Conservation (phyloP, 768 basidiomycete species). For the Boletales sp. region DNA sequence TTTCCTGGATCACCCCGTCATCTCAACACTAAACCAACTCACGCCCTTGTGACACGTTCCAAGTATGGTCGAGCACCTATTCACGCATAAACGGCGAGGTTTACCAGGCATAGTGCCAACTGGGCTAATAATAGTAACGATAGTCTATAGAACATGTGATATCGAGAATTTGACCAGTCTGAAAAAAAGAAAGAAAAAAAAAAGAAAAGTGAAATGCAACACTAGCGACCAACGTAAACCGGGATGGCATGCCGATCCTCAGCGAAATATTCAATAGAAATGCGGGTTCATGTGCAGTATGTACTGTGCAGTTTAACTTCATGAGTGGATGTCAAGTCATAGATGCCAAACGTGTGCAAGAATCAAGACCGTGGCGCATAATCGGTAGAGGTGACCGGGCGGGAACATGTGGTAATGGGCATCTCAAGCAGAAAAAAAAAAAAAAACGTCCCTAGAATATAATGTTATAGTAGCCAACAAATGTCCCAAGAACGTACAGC, state of each 20-base stretch:
- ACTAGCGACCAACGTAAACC: background rate
- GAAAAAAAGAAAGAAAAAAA: background rate
- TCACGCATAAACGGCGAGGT: slow-evolving; percentile 14
- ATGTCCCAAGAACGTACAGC: slow-evolving; percentile 35
- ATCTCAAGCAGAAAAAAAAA: slow-evolving; percentile 27
- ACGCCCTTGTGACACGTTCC: background rate
- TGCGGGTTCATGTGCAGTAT: slow-evolving; percentile 27
- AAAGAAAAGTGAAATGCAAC: slow-evolving; percentile 3
- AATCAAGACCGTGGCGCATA: background rate
- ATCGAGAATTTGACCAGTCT: slow-evolving; percentile 12
- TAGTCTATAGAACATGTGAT: background rate
- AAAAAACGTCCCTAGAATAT: slow-evolving; percentile 30
- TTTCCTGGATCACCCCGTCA: slow-evolving; percentile 13
- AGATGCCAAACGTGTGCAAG: slow-evolving; percentile 18
- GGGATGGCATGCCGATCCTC: slow-evolving; percentile 5
- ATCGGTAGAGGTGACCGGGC: slow-evolving; percentile 11
- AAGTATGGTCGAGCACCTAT: background rate
- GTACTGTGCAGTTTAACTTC: slow-evolving; percentile 26
- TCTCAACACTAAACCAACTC: slow-evolving; percentile 3
- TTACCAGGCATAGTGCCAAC: slow-evolving; percentile 13
- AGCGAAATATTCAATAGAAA: slow-evolving; percentile 24
- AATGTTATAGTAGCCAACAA: slow-evolving; percentile 33
- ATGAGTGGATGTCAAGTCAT: slow-evolving; percentile 20
- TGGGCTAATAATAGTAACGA: slow-evolving; percentile 22
- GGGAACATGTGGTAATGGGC: slow-evolving; percentile 3